Percentiles rank a stretch among this genome's conserved stretches.
phyloP scores from a whole-genome alignment of 164 flowering plant genomes.

The Magnolia changhungtana region DNA sequence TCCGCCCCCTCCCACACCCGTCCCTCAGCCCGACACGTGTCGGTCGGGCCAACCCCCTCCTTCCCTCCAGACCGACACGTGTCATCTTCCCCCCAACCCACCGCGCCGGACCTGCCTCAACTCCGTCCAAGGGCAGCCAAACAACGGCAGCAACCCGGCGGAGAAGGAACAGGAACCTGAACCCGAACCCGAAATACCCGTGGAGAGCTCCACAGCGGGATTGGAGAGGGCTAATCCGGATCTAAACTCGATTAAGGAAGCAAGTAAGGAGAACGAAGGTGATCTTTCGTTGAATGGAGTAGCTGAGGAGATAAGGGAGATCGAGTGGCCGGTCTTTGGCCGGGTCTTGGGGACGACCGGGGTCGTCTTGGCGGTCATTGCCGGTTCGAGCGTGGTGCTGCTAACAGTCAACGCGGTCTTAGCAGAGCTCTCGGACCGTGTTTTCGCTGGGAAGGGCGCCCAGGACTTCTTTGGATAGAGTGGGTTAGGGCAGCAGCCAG shows the following conservation, averaged over 20 bases:
- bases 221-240: not conserved
- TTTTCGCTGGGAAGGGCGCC: conserved; percentile 71
- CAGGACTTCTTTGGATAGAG: conserved; percentile 56
- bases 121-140: not conserved
- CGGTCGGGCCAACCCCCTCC: not conserved
- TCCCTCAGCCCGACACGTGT: not conserved
- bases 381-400: conserved; percentile 75
- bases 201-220: not conserved
- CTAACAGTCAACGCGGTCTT: conserved; percentile 78
- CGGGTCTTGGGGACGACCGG: conserved; percentile 75
- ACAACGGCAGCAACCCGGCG: not conserved
- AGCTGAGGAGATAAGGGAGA: conserved; percentile 60
- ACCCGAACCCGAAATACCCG: not conserved
- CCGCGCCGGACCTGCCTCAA: not conserved
- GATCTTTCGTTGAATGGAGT: conserved; percentile 49
- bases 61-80: not conserved
- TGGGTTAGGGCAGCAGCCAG: not conserved
- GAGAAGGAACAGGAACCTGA: not conserved
- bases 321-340: conserved; percentile 76
- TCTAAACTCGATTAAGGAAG: not conserved
- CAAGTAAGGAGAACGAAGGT: conserved; percentile 18
- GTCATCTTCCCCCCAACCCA: not conserved
- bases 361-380: conserved; percentile 68
- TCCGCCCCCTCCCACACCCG: not conserved
- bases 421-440: conserved; percentile 72